phyloP scores from a whole-genome alignment of 2,329 filamentous ascomycete species.

The Fusarium lateritium region DNA sequence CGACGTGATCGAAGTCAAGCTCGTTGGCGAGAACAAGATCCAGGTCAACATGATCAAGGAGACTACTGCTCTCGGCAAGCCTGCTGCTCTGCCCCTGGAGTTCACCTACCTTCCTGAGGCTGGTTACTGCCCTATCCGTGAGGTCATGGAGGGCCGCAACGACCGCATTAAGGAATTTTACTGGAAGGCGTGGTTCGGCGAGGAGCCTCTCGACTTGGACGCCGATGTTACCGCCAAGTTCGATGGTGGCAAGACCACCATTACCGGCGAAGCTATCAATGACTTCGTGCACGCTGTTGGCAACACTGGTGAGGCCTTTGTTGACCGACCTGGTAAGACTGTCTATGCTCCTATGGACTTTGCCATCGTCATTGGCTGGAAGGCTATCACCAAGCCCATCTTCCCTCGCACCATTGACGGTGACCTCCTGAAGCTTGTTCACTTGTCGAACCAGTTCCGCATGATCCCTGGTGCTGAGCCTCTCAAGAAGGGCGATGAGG shows the following conservation, averaged over 20 bases:
- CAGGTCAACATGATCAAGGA: slow-evolving; percentile 93
- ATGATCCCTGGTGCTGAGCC: slow-evolving; percentile 98
- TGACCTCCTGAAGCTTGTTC: slow-evolving; percentile 94
- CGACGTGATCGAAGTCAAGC: slow-evolving; percentile 88
- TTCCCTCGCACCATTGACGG: slow-evolving; percentile 97
- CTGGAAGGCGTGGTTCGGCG: slow-evolving; percentile 97
- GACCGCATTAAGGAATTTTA: slow-evolving; percentile 99
- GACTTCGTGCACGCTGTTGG: slow-evolving; percentile 99
- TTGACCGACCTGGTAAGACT: slow-evolving; percentile 93
- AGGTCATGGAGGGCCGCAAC: slow-evolving; percentile 96
- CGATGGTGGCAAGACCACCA: slow-evolving; percentile 87
- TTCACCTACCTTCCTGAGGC: slow-evolving; percentile 96
- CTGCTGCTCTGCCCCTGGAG: slow-evolving; percentile 86
- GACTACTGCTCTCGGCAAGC: slow-evolving; percentile 85
- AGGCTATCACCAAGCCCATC: slow-evolving; percentile 99
- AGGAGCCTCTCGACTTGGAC: slow-evolving; percentile 86
- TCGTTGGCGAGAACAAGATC: slow-evolving; percentile 83
- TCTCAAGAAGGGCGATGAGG: slow-evolving; percentile 93
- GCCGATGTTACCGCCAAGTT: slow-evolving; percentile 89
- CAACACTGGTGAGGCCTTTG: slow-evolving; percentile 97
- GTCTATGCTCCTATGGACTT: slow-evolving; percentile 99
- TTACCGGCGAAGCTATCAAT: slow-evolving; percentile 94
- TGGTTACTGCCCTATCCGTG: slow-evolving; percentile 96
- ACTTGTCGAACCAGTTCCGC: slow-evolving; percentile 96
- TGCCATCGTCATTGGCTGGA: slow-evolving; percentile 98